Base-by-base conservation (phyloP, 768 basidiomycete species). In the Rhizopogon roseolus region DNA sequence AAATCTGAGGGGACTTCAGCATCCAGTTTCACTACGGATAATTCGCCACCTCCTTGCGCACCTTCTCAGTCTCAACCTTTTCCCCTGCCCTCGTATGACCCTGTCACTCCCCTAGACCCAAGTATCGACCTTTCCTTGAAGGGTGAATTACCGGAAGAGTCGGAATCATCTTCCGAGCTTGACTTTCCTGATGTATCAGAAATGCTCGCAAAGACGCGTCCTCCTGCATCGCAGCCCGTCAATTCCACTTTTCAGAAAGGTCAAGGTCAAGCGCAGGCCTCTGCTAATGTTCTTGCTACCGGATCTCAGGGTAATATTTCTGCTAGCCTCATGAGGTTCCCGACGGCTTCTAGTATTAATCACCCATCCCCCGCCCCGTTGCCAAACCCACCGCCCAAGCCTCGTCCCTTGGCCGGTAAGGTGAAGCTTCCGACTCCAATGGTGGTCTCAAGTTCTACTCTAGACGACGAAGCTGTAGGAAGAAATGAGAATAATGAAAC, bases 11-110 rank as follows among this genome's bases (percentile, higher is more conserved):
- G 6, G 11, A 32, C 10, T 4, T 7, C 28, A 45, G n/a, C 6
- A 1, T 13, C 28, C 29, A 29, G 43, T 10, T 29, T 6, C 43
- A 29, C 28, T 29, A 44, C 6, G 27, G n/a, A 17, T 46, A 46
- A 17, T 19, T 22, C 22, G 22, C 13, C 6, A 48, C 40, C 38
- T 5, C 25, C 52, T 6, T 58, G 55, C 14, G 50, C 44, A 19
- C 44, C 59, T 17, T 53, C 45, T 62, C 66, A 13, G 64, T 65
- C 54, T 55, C 65, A 40, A 53, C 61, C 38, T 34, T 58, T 54
- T 52, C 54, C 34, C 34, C 40, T 32, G 25, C 46, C 58, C 6
- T 40, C 49, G 19, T 49, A 39, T 22, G 25, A 51, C 7, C 53
- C 53, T 17, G 28, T 50, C 10, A 25, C 32, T 8, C 14, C 49